A percentile compares a stretch with the other conserved stretches of the same genome.
These are phyloP conservation scores for Ustanciosporium gigantosporum DNA, from an alignment of 1,284 basidiomycete species.

Conservation along the genomic window DNA sequence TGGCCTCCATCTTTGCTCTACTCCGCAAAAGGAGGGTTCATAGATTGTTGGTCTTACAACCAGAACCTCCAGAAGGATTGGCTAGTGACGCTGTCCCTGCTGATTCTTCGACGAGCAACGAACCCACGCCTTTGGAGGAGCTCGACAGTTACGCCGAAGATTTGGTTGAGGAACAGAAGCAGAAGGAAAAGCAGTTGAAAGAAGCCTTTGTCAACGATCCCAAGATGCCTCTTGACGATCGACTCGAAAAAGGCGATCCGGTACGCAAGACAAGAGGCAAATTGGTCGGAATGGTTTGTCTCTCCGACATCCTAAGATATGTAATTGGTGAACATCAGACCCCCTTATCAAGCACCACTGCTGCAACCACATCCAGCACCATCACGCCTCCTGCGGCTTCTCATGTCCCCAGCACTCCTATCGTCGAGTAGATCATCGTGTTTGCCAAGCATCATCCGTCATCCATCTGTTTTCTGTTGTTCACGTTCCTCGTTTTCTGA, in stretches of 20 bases:
- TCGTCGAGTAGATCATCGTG: too few relatives aligned
- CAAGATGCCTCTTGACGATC: slow-evolving; percentile 7
- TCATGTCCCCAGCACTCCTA: too few relatives aligned
- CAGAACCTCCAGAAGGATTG: slow-evolving; percentile 4
- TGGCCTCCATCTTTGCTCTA: slow-evolving; percentile 88
- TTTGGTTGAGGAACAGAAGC: slow-evolving; percentile 11
- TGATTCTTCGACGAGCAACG: background rate
- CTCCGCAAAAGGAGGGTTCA: slow-evolving; percentile 93
- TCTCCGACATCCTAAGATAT: slow-evolving; percentile 54
- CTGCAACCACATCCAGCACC: background rate
- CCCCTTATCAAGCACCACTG: background rate
- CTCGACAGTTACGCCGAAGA: slow-evolving; percentile 27
- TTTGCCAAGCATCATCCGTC: too few relatives aligned
- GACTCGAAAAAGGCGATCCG: slow-evolving; percentile 39
- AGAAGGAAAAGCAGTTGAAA: slow-evolving; percentile 1
- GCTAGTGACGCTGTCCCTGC: background rate
- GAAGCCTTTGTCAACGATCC: slow-evolving; percentile 14
- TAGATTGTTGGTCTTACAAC: slow-evolving; percentile 66
- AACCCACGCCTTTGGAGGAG: slow-evolving; percentile 17
- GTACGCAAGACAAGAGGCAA: slow-evolving; percentile 26
- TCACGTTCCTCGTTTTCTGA: too few relatives aligned
- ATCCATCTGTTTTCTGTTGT: too few relatives aligned
- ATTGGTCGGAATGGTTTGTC: slow-evolving; percentile 56
- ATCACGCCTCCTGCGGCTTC: too few relatives aligned
- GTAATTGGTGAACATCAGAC: slow-evolving; percentile 40